phyloP scores from a whole-genome alignment of 176 grass and related monocot species.

The Carex scoparia region DNA sequence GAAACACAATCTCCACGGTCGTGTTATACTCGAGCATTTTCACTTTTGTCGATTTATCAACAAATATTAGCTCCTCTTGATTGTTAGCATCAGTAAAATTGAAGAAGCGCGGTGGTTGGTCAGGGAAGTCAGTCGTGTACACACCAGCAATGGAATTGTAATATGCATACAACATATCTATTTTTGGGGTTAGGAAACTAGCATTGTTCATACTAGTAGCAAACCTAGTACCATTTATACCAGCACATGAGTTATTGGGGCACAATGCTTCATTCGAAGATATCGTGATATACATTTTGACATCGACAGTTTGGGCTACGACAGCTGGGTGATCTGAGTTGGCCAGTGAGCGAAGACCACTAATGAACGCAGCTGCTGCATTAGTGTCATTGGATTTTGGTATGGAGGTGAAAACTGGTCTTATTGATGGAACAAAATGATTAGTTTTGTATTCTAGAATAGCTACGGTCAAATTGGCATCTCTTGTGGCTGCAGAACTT shows the following conservation, averaged over 20 bases:
- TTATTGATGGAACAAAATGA: background rate
- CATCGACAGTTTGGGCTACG: conserved; percentile 24
- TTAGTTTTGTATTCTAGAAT: conserved; percentile 22
- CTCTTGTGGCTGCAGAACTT: background rate
- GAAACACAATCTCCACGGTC: no score
- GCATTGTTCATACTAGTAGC: conserved; percentile 57
- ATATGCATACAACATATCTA: conserved; percentile 31
- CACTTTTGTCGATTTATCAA: no score
- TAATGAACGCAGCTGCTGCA: background rate
- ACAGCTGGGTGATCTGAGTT: background rate
- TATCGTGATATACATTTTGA: conserved; percentile 22
- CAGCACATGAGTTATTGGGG: background rate
- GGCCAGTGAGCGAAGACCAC: background rate
- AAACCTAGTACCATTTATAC: background rate
- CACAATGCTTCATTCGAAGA: background rate
- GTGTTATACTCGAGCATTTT: no score
- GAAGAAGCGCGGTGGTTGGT: conserved; percentile 24
- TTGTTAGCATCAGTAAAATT: conserved; percentile 33
- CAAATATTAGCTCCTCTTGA: background rate
- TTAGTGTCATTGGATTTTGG: conserved; percentile 8
- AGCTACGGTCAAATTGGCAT: background rate
- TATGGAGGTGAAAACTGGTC: conserved; percentile 16
- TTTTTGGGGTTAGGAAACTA: conserved; percentile 23
- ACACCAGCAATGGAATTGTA: conserved; percentile 10
- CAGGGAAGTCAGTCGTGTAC: conserved; percentile 30